phyloP scores from a whole-genome alignment of 2,329 filamentous ascomycete genomes.

The Epichloe brachyelytri region DNA sequence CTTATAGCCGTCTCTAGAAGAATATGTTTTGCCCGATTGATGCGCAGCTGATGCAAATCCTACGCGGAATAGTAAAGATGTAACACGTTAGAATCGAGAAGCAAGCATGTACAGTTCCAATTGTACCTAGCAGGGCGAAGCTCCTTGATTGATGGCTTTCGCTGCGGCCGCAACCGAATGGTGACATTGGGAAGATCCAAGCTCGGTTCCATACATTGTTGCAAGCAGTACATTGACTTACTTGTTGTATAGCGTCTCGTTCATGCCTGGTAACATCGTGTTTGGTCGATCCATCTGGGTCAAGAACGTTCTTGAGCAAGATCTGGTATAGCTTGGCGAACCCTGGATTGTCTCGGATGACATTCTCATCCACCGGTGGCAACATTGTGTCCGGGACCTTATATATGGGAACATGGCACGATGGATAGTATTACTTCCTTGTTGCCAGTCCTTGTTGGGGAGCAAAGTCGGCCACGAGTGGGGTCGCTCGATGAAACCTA shows the following conservation, averaged over 20 bases:
- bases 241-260: constrained; percentile 35
- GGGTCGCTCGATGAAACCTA: not conserved
- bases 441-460: not conserved
- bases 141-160: too few species aligned
- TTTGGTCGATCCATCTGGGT: constrained; percentile 44
- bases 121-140: too few species aligned
- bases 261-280: constrained; percentile 36
- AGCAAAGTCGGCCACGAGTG: not conserved
- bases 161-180: not conserved
- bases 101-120: too few species aligned
- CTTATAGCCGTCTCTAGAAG: constrained; percentile 38
- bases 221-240: constrained; percentile 15
- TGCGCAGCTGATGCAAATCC: constrained; percentile 37
- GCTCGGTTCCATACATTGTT: not conserved
- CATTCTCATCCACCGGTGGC: constrained; percentile 41
- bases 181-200: too few species aligned
- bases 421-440: not conserved
- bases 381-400: constrained; percentile 29
- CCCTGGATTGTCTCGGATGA: constrained; percentile 43
- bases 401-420: not conserved
- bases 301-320: constrained; percentile 40
- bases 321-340: constrained; percentile 46
- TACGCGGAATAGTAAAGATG: constrained; percentile 12
- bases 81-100: not conserved
- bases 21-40: constrained; percentile 34